Conservation (phyloP, 208 protist species). For the Phytomonas sp. region DNA sequence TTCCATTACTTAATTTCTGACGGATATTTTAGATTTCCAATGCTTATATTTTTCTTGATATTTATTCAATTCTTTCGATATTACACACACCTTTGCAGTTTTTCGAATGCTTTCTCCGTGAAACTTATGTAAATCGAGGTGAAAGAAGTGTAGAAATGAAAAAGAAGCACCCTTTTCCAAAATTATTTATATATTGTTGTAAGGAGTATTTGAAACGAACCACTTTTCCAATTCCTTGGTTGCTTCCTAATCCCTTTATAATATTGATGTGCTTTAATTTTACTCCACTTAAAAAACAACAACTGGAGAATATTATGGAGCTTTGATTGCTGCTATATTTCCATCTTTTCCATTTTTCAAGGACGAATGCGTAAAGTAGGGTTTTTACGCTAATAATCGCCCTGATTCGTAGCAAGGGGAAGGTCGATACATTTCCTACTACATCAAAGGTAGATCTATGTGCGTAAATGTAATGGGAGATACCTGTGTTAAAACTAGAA, state of each 20-base stretch:
- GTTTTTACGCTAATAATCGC: not conserved
- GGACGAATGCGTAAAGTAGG: not conserved
- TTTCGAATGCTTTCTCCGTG: not conserved
- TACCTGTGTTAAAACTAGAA: not conserved
- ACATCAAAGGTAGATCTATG: not conserved
- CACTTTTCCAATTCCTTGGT: not conserved
- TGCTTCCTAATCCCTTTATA: not conserved
- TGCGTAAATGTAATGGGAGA: not conserved
- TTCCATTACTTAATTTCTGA: not conserved
- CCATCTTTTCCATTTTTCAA: not conserved
- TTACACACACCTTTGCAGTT: not conserved
- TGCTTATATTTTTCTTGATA: not conserved
- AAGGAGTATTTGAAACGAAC: no score
- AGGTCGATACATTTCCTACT: not conserved
- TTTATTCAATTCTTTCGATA: not conserved
- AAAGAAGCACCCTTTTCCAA: no score
- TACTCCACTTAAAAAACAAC: not conserved
- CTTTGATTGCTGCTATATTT: not conserved
- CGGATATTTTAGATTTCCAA: not conserved
- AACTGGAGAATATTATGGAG: not conserved
- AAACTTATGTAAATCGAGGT: not conserved
- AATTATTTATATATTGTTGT: no score
- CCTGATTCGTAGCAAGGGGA: not conserved
- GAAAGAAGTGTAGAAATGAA: not conserved
- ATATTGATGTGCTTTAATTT: not conserved